Base-by-base conservation (phyloP, 108 stramenopile genomes). In the Seminavis robusta region DNA sequence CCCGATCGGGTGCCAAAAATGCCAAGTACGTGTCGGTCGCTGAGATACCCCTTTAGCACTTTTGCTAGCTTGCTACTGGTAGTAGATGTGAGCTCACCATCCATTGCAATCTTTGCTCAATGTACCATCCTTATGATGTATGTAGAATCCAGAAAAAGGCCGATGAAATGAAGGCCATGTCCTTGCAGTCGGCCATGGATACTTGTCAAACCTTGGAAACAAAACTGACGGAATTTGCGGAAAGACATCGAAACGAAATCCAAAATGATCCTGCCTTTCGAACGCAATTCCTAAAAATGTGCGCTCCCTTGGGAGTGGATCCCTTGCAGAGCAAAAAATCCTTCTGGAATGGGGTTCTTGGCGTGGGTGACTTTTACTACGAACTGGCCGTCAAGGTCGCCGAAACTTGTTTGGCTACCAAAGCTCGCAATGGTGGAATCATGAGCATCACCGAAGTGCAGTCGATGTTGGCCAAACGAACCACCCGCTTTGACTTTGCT, bases 311-410 rank as follows among this genome's bases (percentile, higher is more conserved):
- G 21, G 90, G 91, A 5, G 86, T 96, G 2, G 93, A 96, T 60
- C 87, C 87, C 0, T 58, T 94, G 27, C 60, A 72, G n/a, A 71
- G 83, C 3, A 70, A 76, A 44, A 88, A 88, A 52, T 59, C 69
- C 10, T 90, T 94, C 59, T 94, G 91, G 91, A 75, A 70, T 11
- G 47, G 33, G 33, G 41, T 79, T 39, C 57, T 81, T 32, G 80
- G 74, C 16, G 74, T 81, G 41, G 98, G 98, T 2, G 95, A 97
- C 50, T 99, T 96, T 62, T 99, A 98, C 74, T 98, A 95, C 75
- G 98, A 98, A 63, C 73, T 99, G n/a, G 84, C 94, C 20, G 94
- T 98, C 36, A 97, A 99, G 63, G 94, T 97, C 27, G 88, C 95
- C 0, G 96, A 98, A 58, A 84, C 93, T 10, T 94, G 97, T 54